Evolutionary conservation across 768 basidiomycete species (phyloP), one percentile per base, ranked within the genome.

Genomic region (Glaciozyma antarctica): DNA sequence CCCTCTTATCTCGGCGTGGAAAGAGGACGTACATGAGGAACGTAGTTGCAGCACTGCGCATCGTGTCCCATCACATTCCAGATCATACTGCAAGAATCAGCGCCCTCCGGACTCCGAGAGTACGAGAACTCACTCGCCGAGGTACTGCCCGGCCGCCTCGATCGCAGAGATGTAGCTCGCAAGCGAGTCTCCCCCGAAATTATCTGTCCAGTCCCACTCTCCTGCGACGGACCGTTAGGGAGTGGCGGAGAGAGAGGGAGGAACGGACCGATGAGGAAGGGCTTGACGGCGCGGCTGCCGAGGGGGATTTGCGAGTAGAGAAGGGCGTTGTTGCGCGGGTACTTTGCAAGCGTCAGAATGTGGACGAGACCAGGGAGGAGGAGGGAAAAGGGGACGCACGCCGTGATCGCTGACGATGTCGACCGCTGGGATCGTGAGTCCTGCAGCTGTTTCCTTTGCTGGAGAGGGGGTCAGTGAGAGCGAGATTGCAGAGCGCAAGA

Each of bases 351-450:
- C 5, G 5, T 41, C 19, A 57, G 9, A 24, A 24, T 9, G 5
- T 32, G 32, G 32, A 32, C 32, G 9, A 32, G 32, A 24, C 13
- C 3, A 3, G 52, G 28, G 12, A n/a, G 24, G 43, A 21, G 5
- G 19, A 24, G 28, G 19, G n/a, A 43, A 44, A 21, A 8, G 26
- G 8, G 4, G 19, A 10, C 57, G 3, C 6, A 28, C 43, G 1
- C 60, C 69, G 61, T 70, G 69, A 26, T 70, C 69, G 7, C 38
- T 60, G 24, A 70, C 47, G 34, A 70, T 64, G 17, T 54, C 41
- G 43, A 65, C 32, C 26, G 43, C 54, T 32, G 26, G 24, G 44
- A 45, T 24, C 7, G 8, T n/a, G 7, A 70, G n/a, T 12, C 60
- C 60, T 5, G 47, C 43, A 0, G 69, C 15, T 4, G 61, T 64